Conservation (phyloP, 2,329 filamentous ascomycete genomes). For the Didymella lethalis region DNA sequence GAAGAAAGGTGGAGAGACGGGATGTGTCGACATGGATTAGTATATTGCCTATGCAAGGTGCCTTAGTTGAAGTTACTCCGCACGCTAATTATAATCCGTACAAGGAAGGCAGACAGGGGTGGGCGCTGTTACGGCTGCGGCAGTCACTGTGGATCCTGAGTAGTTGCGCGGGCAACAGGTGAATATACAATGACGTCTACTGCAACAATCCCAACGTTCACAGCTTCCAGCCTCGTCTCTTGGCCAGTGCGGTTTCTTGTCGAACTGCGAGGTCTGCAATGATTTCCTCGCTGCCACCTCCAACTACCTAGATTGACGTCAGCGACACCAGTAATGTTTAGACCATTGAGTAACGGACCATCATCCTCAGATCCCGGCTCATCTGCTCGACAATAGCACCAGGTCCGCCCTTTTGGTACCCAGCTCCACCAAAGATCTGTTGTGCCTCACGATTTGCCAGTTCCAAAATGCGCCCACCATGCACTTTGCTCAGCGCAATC, state of each 20-base stretch:
- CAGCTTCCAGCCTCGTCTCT: conserved; percentile 56
- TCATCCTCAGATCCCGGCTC: conserved; percentile 61
- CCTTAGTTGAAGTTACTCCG: conserved; percentile 8
- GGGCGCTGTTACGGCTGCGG: conserved; percentile 10
- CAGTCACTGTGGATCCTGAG: conserved; percentile 7
- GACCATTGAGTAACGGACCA: conserved; percentile 52
- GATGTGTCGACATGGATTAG: conserved; percentile 8
- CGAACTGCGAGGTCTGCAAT: conserved; percentile 61
- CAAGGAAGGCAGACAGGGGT: conserved; percentile 13
- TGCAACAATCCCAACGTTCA: conserved; percentile 25
- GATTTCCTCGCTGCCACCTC: conserved; percentile 64
- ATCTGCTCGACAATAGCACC: conserved; percentile 63
- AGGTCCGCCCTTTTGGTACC: conserved; percentile 60
- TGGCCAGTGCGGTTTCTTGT: conserved; percentile 55
- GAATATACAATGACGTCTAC: conserved; percentile 1
- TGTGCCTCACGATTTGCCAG: conserved; percentile 62
- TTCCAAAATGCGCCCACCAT: conserved; percentile 60
- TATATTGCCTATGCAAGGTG: conserved; percentile 18
- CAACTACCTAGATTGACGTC: conserved; percentile 51
- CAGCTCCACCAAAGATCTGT: conserved; percentile 63
- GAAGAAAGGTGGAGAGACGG: conserved; percentile 18
- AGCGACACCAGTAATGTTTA: not conserved
- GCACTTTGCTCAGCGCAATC: conserved; percentile 58
- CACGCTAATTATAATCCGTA: not conserved
- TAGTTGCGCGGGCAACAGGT: not conserved